Conservation (phyloP, 345 rosid genomes). For the Gossypium raimondii region DNA sequence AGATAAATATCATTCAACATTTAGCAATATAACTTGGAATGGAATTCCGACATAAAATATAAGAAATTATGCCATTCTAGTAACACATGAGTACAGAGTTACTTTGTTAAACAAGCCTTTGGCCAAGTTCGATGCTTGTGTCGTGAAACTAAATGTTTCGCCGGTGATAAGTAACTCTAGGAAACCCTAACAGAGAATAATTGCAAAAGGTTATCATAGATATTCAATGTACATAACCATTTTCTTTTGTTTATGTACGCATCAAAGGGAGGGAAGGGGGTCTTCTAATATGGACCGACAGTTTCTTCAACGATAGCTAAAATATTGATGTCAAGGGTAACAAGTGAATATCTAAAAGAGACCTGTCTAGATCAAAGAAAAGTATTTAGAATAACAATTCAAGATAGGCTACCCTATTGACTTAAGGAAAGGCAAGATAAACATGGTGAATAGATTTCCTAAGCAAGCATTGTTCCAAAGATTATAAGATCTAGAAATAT, state of each 20-base stretch:
- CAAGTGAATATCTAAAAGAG: background rate
- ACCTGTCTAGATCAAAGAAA: background rate
- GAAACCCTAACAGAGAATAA: too few species aligned
- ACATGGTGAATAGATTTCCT: background rate
- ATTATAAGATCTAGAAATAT: too few species aligned
- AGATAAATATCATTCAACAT: background rate
- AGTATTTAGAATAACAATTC: background rate
- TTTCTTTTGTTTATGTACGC: background rate
- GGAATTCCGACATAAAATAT: background rate
- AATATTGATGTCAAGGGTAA: background rate
- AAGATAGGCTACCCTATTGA: background rate
- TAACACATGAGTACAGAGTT: background rate
- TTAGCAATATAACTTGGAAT: background rate
- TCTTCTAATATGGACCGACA: background rate
- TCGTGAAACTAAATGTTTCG: background rate
- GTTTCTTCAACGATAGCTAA: background rate
- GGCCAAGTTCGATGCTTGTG: conserved; percentile 1
- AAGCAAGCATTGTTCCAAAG: too few species aligned
- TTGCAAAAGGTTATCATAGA: too few species aligned
- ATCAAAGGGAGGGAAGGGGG: background rate
- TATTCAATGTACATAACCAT: background rate
- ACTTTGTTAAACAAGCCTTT: background rate
- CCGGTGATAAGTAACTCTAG: background rate
- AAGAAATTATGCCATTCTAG: background rate
- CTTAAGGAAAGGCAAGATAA: background rate